Conservation (phyloP, 208 protist species). For the Endotrypanum monterogeii region DNA sequence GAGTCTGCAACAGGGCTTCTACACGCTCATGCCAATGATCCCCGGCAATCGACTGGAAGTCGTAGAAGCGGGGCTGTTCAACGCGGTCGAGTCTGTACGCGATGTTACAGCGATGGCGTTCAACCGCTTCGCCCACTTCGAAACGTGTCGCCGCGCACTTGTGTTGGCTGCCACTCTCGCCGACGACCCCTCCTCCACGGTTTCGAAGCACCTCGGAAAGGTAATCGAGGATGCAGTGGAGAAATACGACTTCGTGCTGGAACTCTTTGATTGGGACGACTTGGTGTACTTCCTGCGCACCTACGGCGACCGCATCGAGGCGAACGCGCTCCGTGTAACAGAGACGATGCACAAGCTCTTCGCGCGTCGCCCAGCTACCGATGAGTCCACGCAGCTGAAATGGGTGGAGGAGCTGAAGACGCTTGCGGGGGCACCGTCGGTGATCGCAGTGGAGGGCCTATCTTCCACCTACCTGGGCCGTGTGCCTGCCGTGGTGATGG, state of each 20-base stretch:
- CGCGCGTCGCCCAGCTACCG: slow-evolving; percentile 34
- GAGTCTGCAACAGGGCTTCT: slow-evolving; percentile 82
- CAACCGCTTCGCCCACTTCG: slow-evolving; percentile 79
- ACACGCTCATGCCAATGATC: slow-evolving; percentile 80
- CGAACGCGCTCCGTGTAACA: slow-evolving; percentile 61
- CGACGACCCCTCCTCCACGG: slow-evolving; percentile 40
- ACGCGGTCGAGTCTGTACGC: slow-evolving; percentile 67
- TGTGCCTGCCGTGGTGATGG: slow-evolving; percentile 56
- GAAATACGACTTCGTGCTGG: slow-evolving; percentile 54
- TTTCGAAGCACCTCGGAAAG: slow-evolving; percentile 39
- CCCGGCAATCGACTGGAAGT: slow-evolving; percentile 49
- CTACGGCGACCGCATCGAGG: slow-evolving; percentile 62
- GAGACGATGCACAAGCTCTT: slow-evolving; percentile 71
- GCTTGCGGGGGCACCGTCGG: slow-evolving; percentile 63
- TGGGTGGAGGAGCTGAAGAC: slow-evolving; percentile 67
- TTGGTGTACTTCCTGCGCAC: slow-evolving; percentile 74
- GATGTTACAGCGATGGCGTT: slow-evolving; percentile 74
- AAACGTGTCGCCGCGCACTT: slow-evolving; percentile 71
- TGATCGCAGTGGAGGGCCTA: slow-evolving; percentile 64
- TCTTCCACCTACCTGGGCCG: slow-evolving; percentile 57
- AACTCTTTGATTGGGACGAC: slow-evolving; percentile 74
- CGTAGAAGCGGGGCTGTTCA: slow-evolving; percentile 73
- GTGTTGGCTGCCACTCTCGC: slow-evolving; percentile 69
- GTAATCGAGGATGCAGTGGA: slow-evolving; percentile 36
- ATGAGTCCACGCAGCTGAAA: slow-evolving; percentile 54